Conservation (phyloP, 495 filamentous ascomycete species). For the Podospora australis region DNA sequence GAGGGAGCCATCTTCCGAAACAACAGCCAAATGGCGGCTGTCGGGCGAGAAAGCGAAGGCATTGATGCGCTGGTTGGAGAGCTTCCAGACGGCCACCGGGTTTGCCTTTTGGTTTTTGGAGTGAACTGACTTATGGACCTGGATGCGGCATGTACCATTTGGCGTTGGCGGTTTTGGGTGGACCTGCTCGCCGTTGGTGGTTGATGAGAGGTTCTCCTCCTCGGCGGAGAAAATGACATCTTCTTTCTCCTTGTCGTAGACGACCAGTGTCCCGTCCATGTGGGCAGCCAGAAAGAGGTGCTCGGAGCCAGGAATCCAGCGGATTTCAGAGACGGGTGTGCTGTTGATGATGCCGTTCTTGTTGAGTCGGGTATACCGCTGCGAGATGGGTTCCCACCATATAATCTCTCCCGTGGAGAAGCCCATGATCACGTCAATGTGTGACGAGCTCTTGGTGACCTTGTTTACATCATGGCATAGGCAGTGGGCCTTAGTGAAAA, state of each 20-base stretch:
- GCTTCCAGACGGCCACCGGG: conserved; percentile 82
- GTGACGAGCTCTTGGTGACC: conserved; percentile 66
- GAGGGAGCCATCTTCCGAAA: conserved; percentile 84
- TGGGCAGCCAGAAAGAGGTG: conserved; percentile 89
- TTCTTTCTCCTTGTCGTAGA: conserved; percentile 98
- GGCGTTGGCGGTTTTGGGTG: not conserved
- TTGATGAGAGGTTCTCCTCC: conserved; percentile 21
- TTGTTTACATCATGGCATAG: conserved; percentile 91
- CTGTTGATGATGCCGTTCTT: conserved; percentile 91
- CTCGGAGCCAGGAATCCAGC: conserved; percentile 92
- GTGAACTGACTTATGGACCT: conserved; percentile 79
- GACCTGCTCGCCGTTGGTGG: conserved; percentile 24
- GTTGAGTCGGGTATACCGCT: conserved; percentile 92
- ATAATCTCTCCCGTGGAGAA: conserved; percentile 95
- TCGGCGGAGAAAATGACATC: conserved; percentile 59
- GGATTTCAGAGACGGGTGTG: conserved; percentile 77
- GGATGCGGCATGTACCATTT: conserved; percentile 28
- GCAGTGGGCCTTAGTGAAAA: conserved; percentile 93
- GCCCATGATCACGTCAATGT: conserved; percentile 89
- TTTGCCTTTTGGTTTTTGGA: conserved; percentile 91
- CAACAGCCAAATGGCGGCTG: conserved; percentile 77
- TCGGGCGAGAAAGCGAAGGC: conserved; percentile 88
- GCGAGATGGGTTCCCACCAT: conserved; percentile 96
- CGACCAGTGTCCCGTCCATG: conserved; percentile 86
- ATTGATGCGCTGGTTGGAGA: conserved; percentile 83